Base-by-base conservation (phyloP, 2,329 filamentous ascomycete genomes). In the Claviceps arundinis region DNA sequence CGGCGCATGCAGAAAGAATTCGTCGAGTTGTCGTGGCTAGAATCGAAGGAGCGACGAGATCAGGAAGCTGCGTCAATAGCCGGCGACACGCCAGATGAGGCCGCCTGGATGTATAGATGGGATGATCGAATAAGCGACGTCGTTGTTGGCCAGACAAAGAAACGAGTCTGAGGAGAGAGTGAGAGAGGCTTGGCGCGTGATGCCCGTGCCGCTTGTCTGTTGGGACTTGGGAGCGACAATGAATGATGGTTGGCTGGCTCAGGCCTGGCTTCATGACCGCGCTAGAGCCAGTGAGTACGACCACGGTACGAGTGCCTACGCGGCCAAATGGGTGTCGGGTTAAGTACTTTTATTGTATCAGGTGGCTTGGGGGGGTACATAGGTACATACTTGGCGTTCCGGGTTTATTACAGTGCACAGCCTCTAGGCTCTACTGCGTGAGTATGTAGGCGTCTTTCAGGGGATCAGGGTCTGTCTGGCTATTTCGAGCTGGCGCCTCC, bases 1-100 rank as follows among this genome's bases (percentile, higher is more conserved):
- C 59, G 57, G 59, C 59, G 60, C 67, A 69, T 69, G 61, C 65
- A 64, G 62, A 56, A 56, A 22, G 13, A 22, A 24, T 30, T 30
- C 16, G 58, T 62, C 48, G 55, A 57, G 53, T n/a, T 54, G 44
- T 52, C 43, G 47, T 40, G 49, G 41, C 16, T 17, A n/a, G 24
- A 22, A 37, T 37, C 24, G 34, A 11, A 43, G 14, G 26, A 37
- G 8, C 14, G 43, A 45, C 6, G 34, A 38, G 22, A 30, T 41
- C 26, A 30, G 30, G 30, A 34, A 24, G n/a, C 37, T 17, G 40
- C 19, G 26, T 53, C 14, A 47, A 40, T 47, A 17, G 34, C 30
- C 14, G 42, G 49, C 30, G 49, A 50, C 8, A 38, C 30, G 37
- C 26, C 42, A 46, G 37, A 38, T 14, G 34, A 34, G 41, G 19